Percentiles rank a stretch among this genome's conserved stretches.
These are phyloP conservation scores for Daldinia loculata DNA, from an alignment of 495 filamentous ascomycete species.

Conservation along the genomic window DNA sequence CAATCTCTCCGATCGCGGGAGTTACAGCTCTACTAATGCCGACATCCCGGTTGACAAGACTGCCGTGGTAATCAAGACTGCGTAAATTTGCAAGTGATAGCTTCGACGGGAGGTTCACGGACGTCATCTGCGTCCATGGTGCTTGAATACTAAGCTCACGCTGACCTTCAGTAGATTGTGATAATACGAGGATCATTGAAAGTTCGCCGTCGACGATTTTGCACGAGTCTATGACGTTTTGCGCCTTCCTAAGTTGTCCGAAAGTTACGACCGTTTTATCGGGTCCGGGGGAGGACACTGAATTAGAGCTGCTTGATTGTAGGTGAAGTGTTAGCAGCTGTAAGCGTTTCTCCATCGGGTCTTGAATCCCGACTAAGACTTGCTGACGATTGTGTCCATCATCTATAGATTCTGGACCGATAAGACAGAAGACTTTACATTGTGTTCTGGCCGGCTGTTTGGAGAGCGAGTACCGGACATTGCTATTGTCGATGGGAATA, in stretches of 20 bases:
- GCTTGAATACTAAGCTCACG: constrained; percentile 76
- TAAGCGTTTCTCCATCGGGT: constrained; percentile 69
- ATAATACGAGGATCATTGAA: constrained; percentile 74
- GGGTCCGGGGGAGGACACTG: constrained; percentile 21
- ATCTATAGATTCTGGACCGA: constrained; percentile 61
- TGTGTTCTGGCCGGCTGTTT: constrained; percentile 57
- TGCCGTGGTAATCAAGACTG: constrained; percentile 52
- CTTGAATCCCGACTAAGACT: constrained; percentile 74
- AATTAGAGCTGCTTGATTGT: constrained; percentile 45
- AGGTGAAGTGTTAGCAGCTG: constrained; percentile 70
- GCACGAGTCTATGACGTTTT: constrained; percentile 76
- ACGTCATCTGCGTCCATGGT: constrained; percentile 73
- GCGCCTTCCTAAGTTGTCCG: constrained; percentile 57
- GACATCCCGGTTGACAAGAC: constrained; percentile 42
- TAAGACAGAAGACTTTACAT: constrained; percentile 71
- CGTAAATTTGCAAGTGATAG: constrained; percentile 50
- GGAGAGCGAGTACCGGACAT: constrained; percentile 63
- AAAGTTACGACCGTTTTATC: constrained; percentile 49
- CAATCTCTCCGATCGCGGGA: constrained; percentile 49
- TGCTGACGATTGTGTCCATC: constrained; percentile 59
- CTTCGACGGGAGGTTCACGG: constrained; percentile 59
- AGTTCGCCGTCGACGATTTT: constrained; percentile 73
- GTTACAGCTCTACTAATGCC: constrained; percentile 45
- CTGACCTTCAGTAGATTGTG: constrained; percentile 67
- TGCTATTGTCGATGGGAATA: constrained; percentile 69